Percentiles rank a stretch among this genome's conserved stretches.
These are phyloP conservation scores for Mesembryanthemum crystallinum DNA, from an alignment of 148 eudicot genomes.

Conservation along the genomic window DNA sequence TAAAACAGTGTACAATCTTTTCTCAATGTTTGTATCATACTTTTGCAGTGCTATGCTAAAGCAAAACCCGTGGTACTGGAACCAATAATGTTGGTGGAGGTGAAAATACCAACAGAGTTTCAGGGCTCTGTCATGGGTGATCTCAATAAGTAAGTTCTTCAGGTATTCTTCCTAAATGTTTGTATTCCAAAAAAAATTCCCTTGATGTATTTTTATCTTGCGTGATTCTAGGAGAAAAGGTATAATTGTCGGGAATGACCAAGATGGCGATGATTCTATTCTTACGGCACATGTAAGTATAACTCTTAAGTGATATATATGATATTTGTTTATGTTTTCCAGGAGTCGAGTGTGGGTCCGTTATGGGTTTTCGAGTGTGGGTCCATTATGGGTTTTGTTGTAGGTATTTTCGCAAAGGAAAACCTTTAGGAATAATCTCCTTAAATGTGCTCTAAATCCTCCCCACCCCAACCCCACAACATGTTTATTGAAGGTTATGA, in stretches of 20 bases:
- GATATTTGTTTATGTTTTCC: neutral
- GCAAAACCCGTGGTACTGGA: conserved; percentile 93
- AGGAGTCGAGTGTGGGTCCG: neutral
- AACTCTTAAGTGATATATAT: neutral
- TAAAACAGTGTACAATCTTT: conserved; percentile 1
- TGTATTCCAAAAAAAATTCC: neutral
- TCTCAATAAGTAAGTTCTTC: conserved; percentile 70
- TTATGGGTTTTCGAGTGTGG: too few species aligned
- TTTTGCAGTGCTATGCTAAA: conserved; percentile 64
- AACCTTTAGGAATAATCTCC: too few species aligned
- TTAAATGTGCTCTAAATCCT: too few species aligned
- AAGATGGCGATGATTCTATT: conserved; percentile 89
- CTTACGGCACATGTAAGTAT: conserved; percentile 75
- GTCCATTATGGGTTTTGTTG: too few species aligned
- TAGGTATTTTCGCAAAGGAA: too few species aligned
- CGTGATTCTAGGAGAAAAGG: conserved; percentile 78
- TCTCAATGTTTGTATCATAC: neutral
- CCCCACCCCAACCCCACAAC: too few species aligned
- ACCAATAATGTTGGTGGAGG: conserved; percentile 93
- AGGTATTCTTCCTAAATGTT: neutral
- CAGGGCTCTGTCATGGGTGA: conserved; percentile 95
- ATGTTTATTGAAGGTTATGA: too few species aligned
- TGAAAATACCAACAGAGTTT: conserved; percentile 86
- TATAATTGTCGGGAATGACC: conserved; percentile 84
- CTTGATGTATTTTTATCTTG: conserved; percentile 18